Percentiles rank a stretch among this genome's conserved stretches.
These are phyloP conservation scores for Harringtonia aguacate DNA, from an alignment of 2,329 filamentous ascomycete genomes.

Conservation along the genomic window DNA sequence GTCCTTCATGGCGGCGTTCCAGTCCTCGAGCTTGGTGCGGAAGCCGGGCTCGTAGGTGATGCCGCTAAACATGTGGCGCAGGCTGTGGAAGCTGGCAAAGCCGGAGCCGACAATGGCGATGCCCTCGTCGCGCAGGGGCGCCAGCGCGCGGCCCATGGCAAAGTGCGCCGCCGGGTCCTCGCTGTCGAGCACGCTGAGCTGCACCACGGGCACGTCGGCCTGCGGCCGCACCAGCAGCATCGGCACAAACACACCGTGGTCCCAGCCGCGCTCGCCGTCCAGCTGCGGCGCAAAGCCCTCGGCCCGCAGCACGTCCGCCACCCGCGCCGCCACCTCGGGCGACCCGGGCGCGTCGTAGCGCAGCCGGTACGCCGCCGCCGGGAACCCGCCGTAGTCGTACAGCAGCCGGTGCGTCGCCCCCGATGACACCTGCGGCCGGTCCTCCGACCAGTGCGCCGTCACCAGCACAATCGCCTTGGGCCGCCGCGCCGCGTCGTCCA, in stretches of 20 bases:
- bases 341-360: constrained; percentile 46
- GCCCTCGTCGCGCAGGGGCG: constrained; percentile 35
- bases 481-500: constrained; percentile 34
- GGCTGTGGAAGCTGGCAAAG: constrained; percentile 47
- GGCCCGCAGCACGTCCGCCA: constrained; percentile 31
- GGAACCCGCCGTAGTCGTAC: constrained; percentile 51
- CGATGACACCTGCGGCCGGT: constrained; percentile 39
- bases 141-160: constrained; percentile 41
- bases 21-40: constrained; percentile 21
- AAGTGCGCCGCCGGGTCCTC: constrained; percentile 39
- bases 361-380: constrained; percentile 40
- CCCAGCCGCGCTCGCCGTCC: constrained; percentile 37
- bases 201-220: constrained; percentile 43
- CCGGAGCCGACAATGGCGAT: constrained; percentile 51
- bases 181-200: constrained; percentile 41
- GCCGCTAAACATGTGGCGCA: constrained; percentile 31
- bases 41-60: constrained; percentile 14
- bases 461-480: constrained; percentile 39
- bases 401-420: constrained; percentile 33
- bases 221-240: constrained; percentile 41
- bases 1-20: constrained; percentile 34
- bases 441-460: constrained; percentile 47
- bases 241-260: constrained; percentile 51
- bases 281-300: constrained; percentile 32
- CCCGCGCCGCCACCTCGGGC: constrained; percentile 38